phyloP scores from a whole-genome alignment of 169 alveolate genomes.

The Eimeria acervulina region DNA sequence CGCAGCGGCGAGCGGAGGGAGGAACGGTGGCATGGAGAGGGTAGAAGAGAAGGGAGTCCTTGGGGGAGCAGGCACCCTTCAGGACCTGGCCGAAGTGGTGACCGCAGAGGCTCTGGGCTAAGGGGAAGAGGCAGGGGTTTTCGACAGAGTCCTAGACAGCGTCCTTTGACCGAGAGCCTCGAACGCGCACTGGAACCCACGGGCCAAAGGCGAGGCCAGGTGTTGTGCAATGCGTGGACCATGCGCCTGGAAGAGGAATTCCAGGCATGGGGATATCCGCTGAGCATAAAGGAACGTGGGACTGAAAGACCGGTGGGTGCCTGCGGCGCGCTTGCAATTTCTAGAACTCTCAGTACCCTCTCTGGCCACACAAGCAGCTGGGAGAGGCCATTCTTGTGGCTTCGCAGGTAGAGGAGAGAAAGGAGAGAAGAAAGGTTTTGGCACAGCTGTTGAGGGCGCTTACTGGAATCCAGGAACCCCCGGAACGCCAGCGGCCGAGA shows the following conservation, averaged over 20 bases:
- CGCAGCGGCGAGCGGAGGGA: slow-evolving; percentile 36
- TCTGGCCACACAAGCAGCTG: not conserved
- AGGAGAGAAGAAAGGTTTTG: slow-evolving; percentile 61
- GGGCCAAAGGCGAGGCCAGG: slow-evolving; percentile 49
- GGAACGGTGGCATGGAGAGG: slow-evolving; percentile 57
- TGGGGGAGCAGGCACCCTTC: slow-evolving; percentile 10
- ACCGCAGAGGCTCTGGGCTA: slow-evolving; percentile 22
- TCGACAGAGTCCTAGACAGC: slow-evolving; percentile 38
- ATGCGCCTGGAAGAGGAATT: slow-evolving; percentile 49
- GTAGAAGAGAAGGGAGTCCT: not conserved
- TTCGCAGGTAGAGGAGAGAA: slow-evolving; percentile 52
- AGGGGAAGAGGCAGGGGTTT: slow-evolving; percentile 74
- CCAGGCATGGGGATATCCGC: slow-evolving; percentile 60
- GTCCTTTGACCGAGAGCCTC: slow-evolving; percentile 51
- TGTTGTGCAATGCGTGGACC: slow-evolving; percentile 71
- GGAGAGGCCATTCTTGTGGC: not conserved
- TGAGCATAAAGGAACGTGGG: slow-evolving; percentile 72
- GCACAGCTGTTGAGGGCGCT: slow-evolving; percentile 58
- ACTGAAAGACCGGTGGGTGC: slow-evolving; percentile 75
- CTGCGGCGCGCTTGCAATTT: not conserved
- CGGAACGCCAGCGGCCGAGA: slow-evolving; percentile 54
- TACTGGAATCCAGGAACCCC: slow-evolving; percentile 64
- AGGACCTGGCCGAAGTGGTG: not conserved
- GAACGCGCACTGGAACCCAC: slow-evolving; percentile 75
- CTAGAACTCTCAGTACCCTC: not conserved